Evolutionary conservation across 2,329 filamentous ascomycete genomes (phyloP).

Genomic region (Zalaria sp.): DNA sequence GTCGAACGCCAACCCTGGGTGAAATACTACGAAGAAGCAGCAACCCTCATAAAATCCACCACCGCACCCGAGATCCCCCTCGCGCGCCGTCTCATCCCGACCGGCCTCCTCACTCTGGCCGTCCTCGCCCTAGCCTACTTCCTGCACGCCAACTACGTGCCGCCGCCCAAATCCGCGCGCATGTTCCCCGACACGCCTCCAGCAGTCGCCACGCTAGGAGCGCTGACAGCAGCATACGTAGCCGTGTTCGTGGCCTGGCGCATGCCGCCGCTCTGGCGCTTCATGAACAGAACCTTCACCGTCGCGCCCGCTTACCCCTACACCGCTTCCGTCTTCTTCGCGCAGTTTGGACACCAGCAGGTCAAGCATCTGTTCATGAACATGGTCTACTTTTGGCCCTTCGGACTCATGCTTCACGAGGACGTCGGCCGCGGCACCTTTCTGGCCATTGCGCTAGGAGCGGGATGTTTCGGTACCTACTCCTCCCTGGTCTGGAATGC

Average conservation of each 20-base stretch:
- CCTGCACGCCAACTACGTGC: slow-evolving; percentile 36
- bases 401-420: slow-evolving; percentile 53
- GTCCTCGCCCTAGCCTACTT: slow-evolving; percentile 26
- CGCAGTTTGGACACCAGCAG: slow-evolving; percentile 55
- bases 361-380: slow-evolving; percentile 49
- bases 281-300: slow-evolving; percentile 56
- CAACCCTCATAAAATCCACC: slow-evolving; percentile 18
- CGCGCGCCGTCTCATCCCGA: slow-evolving; percentile 30
- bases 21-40: slow-evolving; percentile 21
- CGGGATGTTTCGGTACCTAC: slow-evolving; percentile 45
- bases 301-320: slow-evolving; percentile 50
- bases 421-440: slow-evolving; percentile 57
- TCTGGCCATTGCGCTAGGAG: slow-evolving; percentile 49
- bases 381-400: slow-evolving; percentile 49
- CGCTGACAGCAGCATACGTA: slow-evolving; percentile 47
- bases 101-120: slow-evolving; percentile 23
- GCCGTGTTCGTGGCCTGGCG: slow-evolving; percentile 46
- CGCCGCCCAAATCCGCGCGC: slow-evolving; percentile 32
- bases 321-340: slow-evolving; percentile 46
- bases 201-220: slow-evolving; percentile 48
- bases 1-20: slow-evolving; percentile 19
- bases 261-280: slow-evolving; percentile 48
- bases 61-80: slow-evolving; percentile 15
- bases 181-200: slow-evolving; percentile 48
- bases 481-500: slow-evolving; percentile 39